Conservation (phyloP, 257 asterid genomes). For the Knoxia roxburghii region DNA sequence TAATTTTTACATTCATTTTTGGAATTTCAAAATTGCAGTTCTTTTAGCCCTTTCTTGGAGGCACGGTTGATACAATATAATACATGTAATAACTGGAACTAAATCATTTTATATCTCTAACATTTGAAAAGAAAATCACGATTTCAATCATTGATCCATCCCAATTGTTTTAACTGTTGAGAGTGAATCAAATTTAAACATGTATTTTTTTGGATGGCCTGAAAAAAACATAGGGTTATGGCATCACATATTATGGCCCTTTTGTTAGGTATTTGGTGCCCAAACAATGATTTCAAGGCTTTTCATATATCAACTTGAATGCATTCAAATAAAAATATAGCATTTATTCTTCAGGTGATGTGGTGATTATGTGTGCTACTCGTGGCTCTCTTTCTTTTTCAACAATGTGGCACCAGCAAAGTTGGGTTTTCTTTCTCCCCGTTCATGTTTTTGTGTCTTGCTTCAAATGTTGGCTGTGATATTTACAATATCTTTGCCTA, state of each 20-base stretch:
- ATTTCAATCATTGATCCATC: neutral
- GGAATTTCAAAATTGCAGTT: conserved; percentile 1
- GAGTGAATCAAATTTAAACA: too few species aligned
- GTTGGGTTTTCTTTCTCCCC: conserved; percentile 22
- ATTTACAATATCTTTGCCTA: conserved; percentile 13
- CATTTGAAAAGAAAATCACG: too few species aligned
- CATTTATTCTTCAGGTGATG: conserved; percentile 9
- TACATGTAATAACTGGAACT: neutral
- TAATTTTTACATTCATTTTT: neutral
- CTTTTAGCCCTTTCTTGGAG: conserved; percentile 18
- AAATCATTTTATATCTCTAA: neutral
- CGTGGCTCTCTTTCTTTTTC: conserved; percentile 13
- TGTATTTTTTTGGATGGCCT: too few species aligned
- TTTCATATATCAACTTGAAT: neutral
- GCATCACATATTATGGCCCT: too few species aligned
- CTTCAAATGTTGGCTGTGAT: conserved; percentile 12
- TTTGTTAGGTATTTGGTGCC: too few species aligned
- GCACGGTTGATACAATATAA: conserved; percentile 5
- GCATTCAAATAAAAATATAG: neutral
- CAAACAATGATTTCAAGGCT: neutral
- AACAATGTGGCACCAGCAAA: conserved; percentile 19
- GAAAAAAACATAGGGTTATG: neutral
- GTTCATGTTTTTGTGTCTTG: conserved; percentile 18
- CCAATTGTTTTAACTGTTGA: neutral
- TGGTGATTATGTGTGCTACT: conserved; percentile 17